Conservation (phyloP, 2,329 filamentous ascomycete species). For the Sporothrix protearum region DNA sequence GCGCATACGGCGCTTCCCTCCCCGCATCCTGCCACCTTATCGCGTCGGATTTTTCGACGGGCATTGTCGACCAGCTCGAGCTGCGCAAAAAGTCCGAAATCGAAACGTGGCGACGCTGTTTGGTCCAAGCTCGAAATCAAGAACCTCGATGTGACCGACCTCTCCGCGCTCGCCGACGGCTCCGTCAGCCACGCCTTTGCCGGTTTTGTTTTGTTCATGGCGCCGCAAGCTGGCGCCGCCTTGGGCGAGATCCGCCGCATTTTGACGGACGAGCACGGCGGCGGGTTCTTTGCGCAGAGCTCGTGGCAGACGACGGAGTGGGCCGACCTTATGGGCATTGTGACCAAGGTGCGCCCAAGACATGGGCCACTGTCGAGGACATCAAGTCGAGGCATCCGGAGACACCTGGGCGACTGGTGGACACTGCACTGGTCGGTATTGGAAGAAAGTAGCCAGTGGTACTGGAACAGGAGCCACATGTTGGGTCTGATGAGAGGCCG, state of each 20-base stretch:
- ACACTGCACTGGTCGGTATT: neutral
- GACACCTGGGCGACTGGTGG: neutral
- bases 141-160: neutral
- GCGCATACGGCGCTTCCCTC: neutral
- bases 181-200: neutral
- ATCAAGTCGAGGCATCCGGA: neutral
- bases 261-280: neutral
- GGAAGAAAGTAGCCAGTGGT: neutral
- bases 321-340: neutral
- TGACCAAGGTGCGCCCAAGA: neutral
- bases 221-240: neutral
- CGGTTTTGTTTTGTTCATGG: neutral
- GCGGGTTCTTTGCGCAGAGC: neutral
- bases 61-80: neutral
- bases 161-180: neutral
- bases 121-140: neutral
- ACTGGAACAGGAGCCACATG: no score
- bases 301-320: neutral
- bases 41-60: neutral
- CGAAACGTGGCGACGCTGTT: neutral
- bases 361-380: neutral
- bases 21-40: neutral
- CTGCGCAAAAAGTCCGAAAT: neutral
- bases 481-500: neutral
- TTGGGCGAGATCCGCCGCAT: neutral